Evolutionary conservation across 257 asterid species (phyloP), one percentile per base, ranked within the genome.

Genomic region (Leptodermis oblonga): DNA sequence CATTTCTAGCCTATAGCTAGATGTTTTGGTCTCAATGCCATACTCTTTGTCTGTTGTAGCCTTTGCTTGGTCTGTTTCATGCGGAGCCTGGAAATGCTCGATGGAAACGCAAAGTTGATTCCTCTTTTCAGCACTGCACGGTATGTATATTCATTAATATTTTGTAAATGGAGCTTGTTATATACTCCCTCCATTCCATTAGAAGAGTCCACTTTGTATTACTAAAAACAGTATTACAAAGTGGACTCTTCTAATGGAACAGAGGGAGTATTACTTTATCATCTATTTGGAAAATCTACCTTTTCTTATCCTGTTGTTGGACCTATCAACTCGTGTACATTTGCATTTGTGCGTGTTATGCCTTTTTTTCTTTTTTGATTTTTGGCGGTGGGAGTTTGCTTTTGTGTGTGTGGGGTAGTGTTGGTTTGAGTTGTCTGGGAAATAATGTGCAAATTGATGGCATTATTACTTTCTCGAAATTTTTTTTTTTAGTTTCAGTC

Each of bases 101-200:
- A 54, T 88, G 95, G 95, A 93, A 93, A 80, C 98, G 96, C 77
- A 87, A 85, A 78, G 97, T 83, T 67, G 97, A 93, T 76, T 83
- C 92, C 70, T 94, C 96, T 72, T 84, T 88, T 68, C 67, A 70
- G 69, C 69, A 70, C 76, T 84, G 92, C 86, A 80, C 79, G 82
- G 98, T 93, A 85, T 22, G 84, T 59, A 48, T 18, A 66, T 7
- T 63, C 51, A 41, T 0, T 4, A 22, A 25, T 28, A 25, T 45
- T 62, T 9, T 37, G 43, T 62, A 42, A 6, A 20, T 51, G 26
- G 26, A 20, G 58, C 8, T 31, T 59, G 43, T 59, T 59, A 11
- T 59, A 30, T n/a, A n/a, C n/a, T n/a, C n/a, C n/a, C n/a, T n/a
- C n/a, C n/a, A n/a, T n/a, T n/a, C n/a, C n/a, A n/a, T n/a, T n/a